phyloP scores from a whole-genome alignment of 176 grass and related monocot species.

The Miscanthus lutarioriparius region DNA sequence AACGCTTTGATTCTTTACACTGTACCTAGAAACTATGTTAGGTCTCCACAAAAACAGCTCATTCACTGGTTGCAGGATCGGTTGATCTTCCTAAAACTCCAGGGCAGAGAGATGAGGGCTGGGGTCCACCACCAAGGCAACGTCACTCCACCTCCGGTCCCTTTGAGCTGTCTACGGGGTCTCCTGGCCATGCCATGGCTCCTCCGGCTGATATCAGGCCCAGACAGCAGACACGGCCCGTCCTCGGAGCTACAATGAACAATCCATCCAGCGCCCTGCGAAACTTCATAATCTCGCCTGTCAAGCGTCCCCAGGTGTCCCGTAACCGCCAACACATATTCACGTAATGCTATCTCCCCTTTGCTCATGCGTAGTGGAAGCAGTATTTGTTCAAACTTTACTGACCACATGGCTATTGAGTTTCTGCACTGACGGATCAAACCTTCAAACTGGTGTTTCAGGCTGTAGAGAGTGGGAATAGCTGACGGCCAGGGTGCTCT shows the following conservation, averaged over 20 bases:
- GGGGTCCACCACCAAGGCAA: conserved; percentile 58
- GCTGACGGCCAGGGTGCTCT: background rate
- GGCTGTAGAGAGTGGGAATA: conserved; percentile 51
- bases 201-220: conserved; percentile 54
- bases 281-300: conserved; percentile 67
- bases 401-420: background rate
- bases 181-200: conserved; percentile 48
- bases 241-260: conserved; percentile 46
- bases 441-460: conserved; percentile 40
- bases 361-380: background rate
- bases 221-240: conserved; percentile 39
- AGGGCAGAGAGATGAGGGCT: conserved; percentile 72
- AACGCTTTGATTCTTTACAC: conserved; percentile 13
- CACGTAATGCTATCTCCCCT: conserved; percentile 46
- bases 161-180: conserved; percentile 56
- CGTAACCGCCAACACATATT: conserved; percentile 50
- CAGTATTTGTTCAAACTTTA: background rate
- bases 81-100: conserved; percentile 83
- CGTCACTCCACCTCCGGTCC: conserved; percentile 37
- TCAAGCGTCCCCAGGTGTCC: conserved; percentile 54
- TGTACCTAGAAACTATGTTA: conserved; percentile 36
- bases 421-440: conserved; percentile 35
- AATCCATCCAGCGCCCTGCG: conserved; percentile 54
- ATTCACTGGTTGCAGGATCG: conserved; percentile 79
- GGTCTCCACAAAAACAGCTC: conserved; percentile 72